Conservation (phyloP, 2,329 filamentous ascomycete genomes). For the Xylariaceae sp. region DNA sequence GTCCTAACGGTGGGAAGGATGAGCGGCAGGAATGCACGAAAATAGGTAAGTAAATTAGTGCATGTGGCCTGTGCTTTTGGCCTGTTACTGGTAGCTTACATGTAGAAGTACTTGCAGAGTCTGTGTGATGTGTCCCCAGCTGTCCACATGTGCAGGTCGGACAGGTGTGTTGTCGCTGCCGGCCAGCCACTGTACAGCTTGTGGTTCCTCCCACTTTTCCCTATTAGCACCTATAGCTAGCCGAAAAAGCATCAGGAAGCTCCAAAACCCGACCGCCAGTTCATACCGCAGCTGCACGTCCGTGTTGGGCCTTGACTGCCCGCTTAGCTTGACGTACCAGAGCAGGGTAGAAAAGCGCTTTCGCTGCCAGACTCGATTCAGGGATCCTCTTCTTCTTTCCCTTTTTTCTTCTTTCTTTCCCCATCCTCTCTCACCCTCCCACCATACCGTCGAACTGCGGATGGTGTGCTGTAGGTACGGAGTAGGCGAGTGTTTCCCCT, state of each 20-base stretch:
- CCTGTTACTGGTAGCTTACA: too few species aligned
- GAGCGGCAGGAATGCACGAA: too few species aligned
- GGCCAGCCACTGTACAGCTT: too few species aligned
- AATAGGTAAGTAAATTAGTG: too few species aligned
- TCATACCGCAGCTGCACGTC: conserved; percentile 27
- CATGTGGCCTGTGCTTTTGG: too few species aligned
- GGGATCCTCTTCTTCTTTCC: neutral
- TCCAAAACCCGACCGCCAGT: conserved; percentile 23
- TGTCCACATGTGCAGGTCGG: too few species aligned
- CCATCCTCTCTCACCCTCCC: conserved; percentile 6
- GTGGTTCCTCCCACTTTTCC: too few species aligned
- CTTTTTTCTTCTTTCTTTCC: neutral
- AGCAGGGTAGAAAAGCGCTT: conserved; percentile 19
- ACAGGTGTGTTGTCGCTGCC: too few species aligned
- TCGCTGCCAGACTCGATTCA: neutral
- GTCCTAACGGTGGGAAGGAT: too few species aligned
- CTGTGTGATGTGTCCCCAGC: too few species aligned
- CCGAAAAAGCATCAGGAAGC: neutral
- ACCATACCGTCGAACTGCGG: conserved; percentile 6
- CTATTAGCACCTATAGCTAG: too few species aligned
- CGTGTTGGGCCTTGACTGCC: conserved; percentile 19
- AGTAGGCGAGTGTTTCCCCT: conserved; percentile 15
- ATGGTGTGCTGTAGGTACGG: conserved; percentile 20
- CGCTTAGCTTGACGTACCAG: conserved; percentile 12
- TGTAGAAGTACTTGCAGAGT: too few species aligned